Base-by-base conservation (phyloP, 129 eudicot species). In the Artemisia annua region DNA sequence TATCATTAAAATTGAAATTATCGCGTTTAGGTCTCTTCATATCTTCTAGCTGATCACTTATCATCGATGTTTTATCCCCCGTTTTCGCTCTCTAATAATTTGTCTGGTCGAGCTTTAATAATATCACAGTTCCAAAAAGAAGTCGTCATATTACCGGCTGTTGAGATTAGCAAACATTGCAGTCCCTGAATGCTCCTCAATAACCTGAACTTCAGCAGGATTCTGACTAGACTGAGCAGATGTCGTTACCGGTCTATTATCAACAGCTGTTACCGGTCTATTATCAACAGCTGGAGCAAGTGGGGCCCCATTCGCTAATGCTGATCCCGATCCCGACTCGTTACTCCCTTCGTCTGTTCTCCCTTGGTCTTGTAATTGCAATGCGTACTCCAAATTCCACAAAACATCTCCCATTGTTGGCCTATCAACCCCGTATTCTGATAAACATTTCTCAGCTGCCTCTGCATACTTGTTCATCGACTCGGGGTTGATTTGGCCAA, bases 391-490 rank as follows among this genome's bases (percentile, higher is more conserved):
- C 71, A 94, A 77, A 69, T 90, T 94, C 98, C 98, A 94, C 81
- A 94, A 57, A 50, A 94, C 97, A 39, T 90, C 98, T 12, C 98
- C 98, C 97, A 94, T 94, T 8, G 91, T 84, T 11, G 98, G 98
- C 61, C 98, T 76, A 18, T 94, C 98, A 14, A 86, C 88, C 7
- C 98, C 98, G 32, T 94, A 94, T 60, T 94, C 97, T 0, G 91
- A 73, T 81, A 94, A 80, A 57, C 98, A 94, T 58, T 90, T 88
- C 79, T 94, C 97, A 0, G 96, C 96, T 0, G 97, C 97, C 60
- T 94, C 98, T 3, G 85, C 91, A 51, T 83, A 90, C 70, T 90
- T 94, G 73, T 87, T 75, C 93, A 90, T 77, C 0, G 98, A 94
- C 30, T 90, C 93, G 0, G 87, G 98, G 69, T 81, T 88, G 26